Evolutionary conservation across 208 protist genomes (phyloP).

Genomic region (Trypanosoma avium): DNA sequence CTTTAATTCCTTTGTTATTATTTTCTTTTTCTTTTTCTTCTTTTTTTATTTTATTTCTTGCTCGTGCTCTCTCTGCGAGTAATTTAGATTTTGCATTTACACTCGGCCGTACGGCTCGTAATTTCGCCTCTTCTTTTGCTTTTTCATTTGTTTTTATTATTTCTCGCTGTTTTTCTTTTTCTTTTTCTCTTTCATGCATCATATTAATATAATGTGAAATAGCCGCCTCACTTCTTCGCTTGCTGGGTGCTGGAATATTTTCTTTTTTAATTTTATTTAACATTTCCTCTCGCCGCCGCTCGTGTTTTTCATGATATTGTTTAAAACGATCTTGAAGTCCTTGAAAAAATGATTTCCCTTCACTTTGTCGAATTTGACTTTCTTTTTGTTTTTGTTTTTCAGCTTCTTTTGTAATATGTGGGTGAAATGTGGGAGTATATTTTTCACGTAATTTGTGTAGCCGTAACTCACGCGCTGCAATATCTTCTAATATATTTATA

Average conservation of each 20-base stretch:
- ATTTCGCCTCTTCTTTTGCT: neutral
- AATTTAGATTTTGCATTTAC: neutral
- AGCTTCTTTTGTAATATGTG: constrained; percentile 5
- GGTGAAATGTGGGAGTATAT: constrained; percentile 24
- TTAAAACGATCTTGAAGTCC: constrained; percentile 22
- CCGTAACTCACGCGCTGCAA: neutral
- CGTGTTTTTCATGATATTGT: constrained; percentile 13
- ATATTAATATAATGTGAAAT: too few relatives aligned
- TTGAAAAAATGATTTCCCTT: constrained; percentile 21
- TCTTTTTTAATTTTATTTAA: too few relatives aligned
- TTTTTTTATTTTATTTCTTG: neutral
- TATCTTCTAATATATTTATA: neutral
- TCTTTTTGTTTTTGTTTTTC: constrained; percentile 10
- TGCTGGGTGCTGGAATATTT: too few relatives aligned
- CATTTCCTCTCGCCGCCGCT: constrained; percentile 23
- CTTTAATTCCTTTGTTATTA: neutral
- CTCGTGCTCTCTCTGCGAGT: neutral
- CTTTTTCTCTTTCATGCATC: neutral
- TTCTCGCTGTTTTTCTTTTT: constrained; percentile 7
- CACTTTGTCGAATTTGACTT: constrained; percentile 5
- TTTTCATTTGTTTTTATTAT: neutral
- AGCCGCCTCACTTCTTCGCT: too few relatives aligned
- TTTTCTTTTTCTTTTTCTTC: neutral
- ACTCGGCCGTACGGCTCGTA: neutral
- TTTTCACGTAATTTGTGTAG: constrained; percentile 10